Evolutionary conservation across 257 asterid genomes (phyloP).

Genomic region (Avicennia marina): DNA sequence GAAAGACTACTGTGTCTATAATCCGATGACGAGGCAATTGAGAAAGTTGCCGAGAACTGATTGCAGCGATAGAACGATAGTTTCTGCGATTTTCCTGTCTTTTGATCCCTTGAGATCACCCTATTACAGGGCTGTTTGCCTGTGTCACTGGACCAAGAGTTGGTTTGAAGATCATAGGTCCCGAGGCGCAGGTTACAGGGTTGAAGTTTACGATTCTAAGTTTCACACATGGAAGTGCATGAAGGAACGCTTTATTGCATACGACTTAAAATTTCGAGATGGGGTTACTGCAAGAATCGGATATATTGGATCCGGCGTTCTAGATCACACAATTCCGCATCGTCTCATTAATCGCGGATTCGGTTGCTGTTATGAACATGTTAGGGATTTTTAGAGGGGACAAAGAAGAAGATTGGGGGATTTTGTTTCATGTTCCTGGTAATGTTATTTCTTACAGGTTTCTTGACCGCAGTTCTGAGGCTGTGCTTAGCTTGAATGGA

Average conservation of each 20-base stretch:
- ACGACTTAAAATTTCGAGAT: neutral
- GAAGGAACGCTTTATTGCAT: neutral
- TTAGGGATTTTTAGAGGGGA: conserved; percentile 20
- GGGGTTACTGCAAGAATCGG: conserved; percentile 10
- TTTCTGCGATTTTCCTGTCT: conserved; percentile 2
- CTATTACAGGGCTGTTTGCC: conserved; percentile 5
- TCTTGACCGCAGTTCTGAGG: neutral
- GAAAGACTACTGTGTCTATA: conserved; percentile 1
- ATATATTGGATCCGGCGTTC: conserved; percentile 14
- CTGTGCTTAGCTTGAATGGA: no score
- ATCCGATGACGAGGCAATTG: neutral
- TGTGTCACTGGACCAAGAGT: neutral
- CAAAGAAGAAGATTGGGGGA: neutral
- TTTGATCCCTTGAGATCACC: conserved; percentile 15
- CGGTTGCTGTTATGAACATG: conserved; percentile 1
- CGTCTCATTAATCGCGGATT: no score
- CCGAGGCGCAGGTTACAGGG: no score
- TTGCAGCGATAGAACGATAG: no score
- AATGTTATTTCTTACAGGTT: neutral
- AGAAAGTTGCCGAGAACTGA: neutral
- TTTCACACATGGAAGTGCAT: neutral
- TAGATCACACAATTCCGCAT: no score
- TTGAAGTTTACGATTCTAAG: conserved; percentile 6
- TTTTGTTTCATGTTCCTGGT: conserved; percentile 1
- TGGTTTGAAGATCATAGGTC: no score